Conservation (phyloP, 2,329 filamentous ascomycete species). For the Anthostomella pinea region DNA sequence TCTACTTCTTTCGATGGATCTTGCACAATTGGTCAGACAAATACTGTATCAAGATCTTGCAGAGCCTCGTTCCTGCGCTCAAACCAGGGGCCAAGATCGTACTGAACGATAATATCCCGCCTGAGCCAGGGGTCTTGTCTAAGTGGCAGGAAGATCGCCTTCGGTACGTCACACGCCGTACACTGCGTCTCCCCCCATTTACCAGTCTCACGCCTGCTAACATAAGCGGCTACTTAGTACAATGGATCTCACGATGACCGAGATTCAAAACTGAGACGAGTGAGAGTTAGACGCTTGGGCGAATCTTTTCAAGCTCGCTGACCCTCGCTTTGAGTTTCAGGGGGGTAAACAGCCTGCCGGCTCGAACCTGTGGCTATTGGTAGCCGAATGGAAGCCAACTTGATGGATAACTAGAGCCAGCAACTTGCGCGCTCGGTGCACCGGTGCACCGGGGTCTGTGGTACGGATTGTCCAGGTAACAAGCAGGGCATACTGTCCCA, state of each 20-base stretch:
- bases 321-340: constrained; percentile 20
- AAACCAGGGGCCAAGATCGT: constrained; percentile 34
- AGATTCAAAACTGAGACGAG: constrained; percentile 24
- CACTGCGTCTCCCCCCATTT: too few relatives aligned
- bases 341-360: constrained; percentile 15
- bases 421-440: too few relatives aligned
- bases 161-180: constrained; percentile 14
- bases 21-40: constrained; percentile 17
- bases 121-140: constrained; percentile 8
- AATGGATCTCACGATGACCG: constrained; percentile 25
- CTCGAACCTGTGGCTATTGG: constrained; percentile 18
- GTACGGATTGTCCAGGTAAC: too few relatives aligned
- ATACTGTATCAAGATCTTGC: constrained; percentile 10
- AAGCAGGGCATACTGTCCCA: too few relatives aligned
- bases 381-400: constrained; percentile 19
- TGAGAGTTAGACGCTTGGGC: constrained; percentile 24
- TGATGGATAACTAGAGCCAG: too few relatives aligned
- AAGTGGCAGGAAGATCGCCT: constrained; percentile 16
- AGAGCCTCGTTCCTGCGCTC: constrained; percentile 7
- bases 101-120: constrained; percentile 13
- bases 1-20: constrained; percentile 14
- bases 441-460: too few relatives aligned
- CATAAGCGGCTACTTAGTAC: too few relatives aligned
- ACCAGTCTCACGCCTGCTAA: too few relatives aligned
- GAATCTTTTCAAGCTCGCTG: constrained; percentile 15